Percentiles rank a stretch among this genome's conserved stretches.
These are phyloP conservation scores for Beauveria scarabaeidicola DNA, from an alignment of 2,329 filamentous ascomycete genomes.

Conservation along the genomic window DNA sequence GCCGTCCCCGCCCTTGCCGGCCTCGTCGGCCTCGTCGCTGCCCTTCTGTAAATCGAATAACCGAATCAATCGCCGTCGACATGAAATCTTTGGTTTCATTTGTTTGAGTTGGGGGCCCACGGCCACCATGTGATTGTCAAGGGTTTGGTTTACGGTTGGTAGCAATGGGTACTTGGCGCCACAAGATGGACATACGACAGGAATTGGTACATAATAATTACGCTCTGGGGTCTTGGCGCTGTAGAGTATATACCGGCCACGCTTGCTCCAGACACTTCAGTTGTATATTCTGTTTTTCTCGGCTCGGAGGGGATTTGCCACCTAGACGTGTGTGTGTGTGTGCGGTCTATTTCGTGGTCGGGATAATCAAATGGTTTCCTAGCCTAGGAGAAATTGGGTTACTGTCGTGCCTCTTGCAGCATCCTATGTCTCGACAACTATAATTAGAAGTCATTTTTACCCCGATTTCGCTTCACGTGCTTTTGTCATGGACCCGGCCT, in stretches of 20 bases:
- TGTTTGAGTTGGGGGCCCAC: slow-evolving; percentile 33
- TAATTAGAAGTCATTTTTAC: slow-evolving; percentile 9
- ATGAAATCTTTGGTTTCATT: slow-evolving; percentile 32
- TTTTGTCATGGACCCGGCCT: too few species aligned
- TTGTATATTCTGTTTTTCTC: slow-evolving; percentile 13
- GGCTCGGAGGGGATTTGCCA: slow-evolving; percentile 2
- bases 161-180: slow-evolving; percentile 19
- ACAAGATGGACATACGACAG: slow-evolving; percentile 29
- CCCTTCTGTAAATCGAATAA: slow-evolving; percentile 46
- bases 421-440: slow-evolving; percentile 8
- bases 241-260: slow-evolving; percentile 2
- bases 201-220: slow-evolving; percentile 11
- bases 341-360: slow-evolving; percentile 10
- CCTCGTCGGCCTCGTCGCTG: slow-evolving; percentile 50
- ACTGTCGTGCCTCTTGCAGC: slow-evolving; percentile 9
- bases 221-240: slow-evolving; percentile 16
- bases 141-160: slow-evolving; percentile 21
- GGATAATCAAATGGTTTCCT: slow-evolving; percentile 5
- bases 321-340: not conserved
- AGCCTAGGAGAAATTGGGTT: slow-evolving; percentile 8
- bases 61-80: slow-evolving; percentile 26
- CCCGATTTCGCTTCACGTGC: not conserved
- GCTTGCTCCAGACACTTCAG: not conserved
- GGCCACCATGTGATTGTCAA: slow-evolving; percentile 31
- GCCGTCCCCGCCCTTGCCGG: slow-evolving; percentile 49